Evolutionary conservation across 768 basidiomycete species (phyloP), one percentile per base, ranked within the genome.

Genomic region (Lentinula raphanica): DNA sequence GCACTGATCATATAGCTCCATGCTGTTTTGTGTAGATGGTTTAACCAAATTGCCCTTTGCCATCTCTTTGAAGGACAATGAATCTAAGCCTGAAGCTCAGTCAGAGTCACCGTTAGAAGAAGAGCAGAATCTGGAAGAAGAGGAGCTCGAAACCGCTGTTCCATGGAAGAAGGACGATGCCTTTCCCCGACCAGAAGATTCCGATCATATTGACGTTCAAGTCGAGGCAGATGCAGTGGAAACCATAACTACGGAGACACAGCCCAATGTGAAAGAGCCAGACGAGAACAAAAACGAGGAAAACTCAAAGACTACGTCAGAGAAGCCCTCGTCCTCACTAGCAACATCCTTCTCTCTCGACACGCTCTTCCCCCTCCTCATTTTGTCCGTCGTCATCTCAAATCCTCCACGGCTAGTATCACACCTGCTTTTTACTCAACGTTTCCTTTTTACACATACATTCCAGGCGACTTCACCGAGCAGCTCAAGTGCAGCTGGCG

Each of bases 321-420:
- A 49, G 35, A 39, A 51, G 38, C 36, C 23, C 15, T 65, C 44
- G 54, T 64, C 9, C 28, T 70, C 54, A 65, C 45, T 62, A 63
- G 50, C 64, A n/a, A 50, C 66, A 46, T 36, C 66, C 32, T 49
- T 63, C 8, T 60, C 60, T 27, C 38, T 90, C 3, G 96, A 98
- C 66, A 81, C 97, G 40, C 86, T 99, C 38, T 81, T 99, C 15
- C 96, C 96, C 0, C 73, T 98, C 59, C 86, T 98, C 69, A 99
- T 98, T 49, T 97, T 89, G 67, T 85, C 94, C 1, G 92, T 97
- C 40, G 94, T 98, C 65, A 93, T 92, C 69, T 79, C 91, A 12
- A 98, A 98, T 67, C 96, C 97, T 1, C 77, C 85, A 0, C 86
- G 85, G 58, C 80, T 98, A 0, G 76, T 94, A 62, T 77, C 90